A percentile compares a stretch with the other conserved stretches of the same genome.
Conservation (phyloP, 257 asterid species). For the Lycium barbarum region DNA sequence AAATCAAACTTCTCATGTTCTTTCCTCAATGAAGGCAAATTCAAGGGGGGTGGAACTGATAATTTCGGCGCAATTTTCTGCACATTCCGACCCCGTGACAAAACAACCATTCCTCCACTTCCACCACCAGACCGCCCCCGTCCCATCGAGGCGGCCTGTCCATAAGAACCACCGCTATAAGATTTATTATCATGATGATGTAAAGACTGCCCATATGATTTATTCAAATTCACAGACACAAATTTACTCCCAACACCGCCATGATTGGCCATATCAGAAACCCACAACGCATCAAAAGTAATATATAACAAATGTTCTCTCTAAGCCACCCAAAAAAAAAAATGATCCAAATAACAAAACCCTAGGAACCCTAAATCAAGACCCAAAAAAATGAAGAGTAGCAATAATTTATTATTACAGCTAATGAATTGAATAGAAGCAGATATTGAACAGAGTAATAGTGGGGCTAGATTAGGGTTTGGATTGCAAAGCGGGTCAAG, state of each 20-base stretch:
- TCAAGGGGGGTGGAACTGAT: constrained; percentile 96
- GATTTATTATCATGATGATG: constrained; percentile 58
- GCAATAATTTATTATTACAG: constrained; percentile 15
- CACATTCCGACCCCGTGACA: constrained; percentile 67
- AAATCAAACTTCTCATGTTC: constrained; percentile 84
- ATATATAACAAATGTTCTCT: constrained; percentile 44
- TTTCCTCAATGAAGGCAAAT: constrained; percentile 93
- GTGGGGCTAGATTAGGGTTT: constrained; percentile 28
- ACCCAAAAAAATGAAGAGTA: constrained; percentile 16
- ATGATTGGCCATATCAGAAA: constrained; percentile 83
- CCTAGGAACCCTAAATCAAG: constrained; percentile 36
- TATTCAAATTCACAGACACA: constrained; percentile 80
- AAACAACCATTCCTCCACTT: constrained; percentile 88
- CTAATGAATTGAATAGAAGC: constrained; percentile 32
- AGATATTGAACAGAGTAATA: neutral
- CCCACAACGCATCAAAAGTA: constrained; percentile 75
- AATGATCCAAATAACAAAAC: constrained; percentile 35
- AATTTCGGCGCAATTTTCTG: constrained; percentile 77
- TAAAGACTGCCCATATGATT: constrained; percentile 81
- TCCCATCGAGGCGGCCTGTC: constrained; percentile 53
- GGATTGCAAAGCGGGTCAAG: constrained; percentile 1
- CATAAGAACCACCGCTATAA: constrained; percentile 64
- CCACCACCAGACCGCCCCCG: constrained; percentile 66
- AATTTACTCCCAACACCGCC: constrained; percentile 72
- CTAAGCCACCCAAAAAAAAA: constrained; percentile 36